Conservation (phyloP, 306 rosid genomes). For the Lablab purpureus region DNA sequence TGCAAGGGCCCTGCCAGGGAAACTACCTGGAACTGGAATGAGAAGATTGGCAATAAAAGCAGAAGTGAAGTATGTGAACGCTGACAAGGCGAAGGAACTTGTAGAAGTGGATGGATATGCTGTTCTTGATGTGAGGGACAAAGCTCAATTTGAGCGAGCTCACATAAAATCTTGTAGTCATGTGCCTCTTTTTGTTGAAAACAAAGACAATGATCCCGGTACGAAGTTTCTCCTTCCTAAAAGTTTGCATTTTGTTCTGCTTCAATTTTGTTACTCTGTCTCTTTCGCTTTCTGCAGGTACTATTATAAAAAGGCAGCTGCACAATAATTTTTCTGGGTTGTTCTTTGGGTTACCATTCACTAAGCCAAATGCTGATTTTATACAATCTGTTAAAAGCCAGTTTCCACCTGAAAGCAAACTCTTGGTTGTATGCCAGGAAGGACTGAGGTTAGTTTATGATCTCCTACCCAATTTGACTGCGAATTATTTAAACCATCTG, state of each 20-base stretch:
- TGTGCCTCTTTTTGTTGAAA: slow-evolving; percentile 88
- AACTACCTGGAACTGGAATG: slow-evolving; percentile 40
- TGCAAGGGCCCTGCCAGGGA: slow-evolving; percentile 63
- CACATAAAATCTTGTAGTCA: slow-evolving; percentile 84
- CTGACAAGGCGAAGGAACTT: slow-evolving; percentile 82
- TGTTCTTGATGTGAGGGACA: slow-evolving; percentile 86
- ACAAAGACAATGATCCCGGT: slow-evolving; percentile 86
- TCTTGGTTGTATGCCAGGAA: slow-evolving; percentile 91
- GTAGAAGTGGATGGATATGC: slow-evolving; percentile 70
- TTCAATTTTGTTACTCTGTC: background rate
- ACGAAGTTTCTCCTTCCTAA: slow-evolving; percentile 25
- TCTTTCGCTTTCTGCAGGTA: slow-evolving; percentile 63
- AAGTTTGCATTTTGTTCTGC: background rate
- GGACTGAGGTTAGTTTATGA: slow-evolving; percentile 79
- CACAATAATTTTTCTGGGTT: slow-evolving; percentile 95
- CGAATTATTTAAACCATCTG: slow-evolving; percentile 5
- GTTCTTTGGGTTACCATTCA: slow-evolving; percentile 85
- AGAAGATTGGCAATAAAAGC: slow-evolving; percentile 65
- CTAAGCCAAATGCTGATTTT: slow-evolving; percentile 84
- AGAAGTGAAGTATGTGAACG: slow-evolving; percentile 73
- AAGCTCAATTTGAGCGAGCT: slow-evolving; percentile 76
- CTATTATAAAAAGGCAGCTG: slow-evolving; percentile 79
- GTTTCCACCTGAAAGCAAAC: slow-evolving; percentile 70
- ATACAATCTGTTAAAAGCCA: slow-evolving; percentile 74
- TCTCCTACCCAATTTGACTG: slow-evolving; percentile 24